Base-by-base conservation (phyloP, 768 basidiomycete genomes). In the Pulveroboletus sp. region DNA sequence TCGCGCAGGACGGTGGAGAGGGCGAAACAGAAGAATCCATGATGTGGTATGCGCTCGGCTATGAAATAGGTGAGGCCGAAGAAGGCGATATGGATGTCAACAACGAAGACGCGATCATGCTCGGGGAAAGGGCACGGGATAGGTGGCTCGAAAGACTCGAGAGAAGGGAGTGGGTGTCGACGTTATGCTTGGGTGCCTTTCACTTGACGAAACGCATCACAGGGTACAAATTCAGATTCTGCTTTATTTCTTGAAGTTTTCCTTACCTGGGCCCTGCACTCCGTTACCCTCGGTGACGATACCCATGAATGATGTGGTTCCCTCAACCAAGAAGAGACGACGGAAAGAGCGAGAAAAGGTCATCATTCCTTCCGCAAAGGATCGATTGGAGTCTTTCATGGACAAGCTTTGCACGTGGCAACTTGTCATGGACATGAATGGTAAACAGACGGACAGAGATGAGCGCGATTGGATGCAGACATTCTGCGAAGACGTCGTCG, bases 341-440 rank as follows among this genome's bases (percentile, higher is more conserved):
- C 57, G 24, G 48, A 61, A 57, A 45, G 54, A 52, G 27, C 57
- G 53, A 26, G 52, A 42, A 49, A 69, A 36, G 56, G n/a, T 57
- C 40, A n/a, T 55, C 47, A 27, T 57, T 58, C 49, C 63, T 55
- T 45, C 61, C 47, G 33, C 58, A 2, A 77, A 79, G 43, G 83
- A 81, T n/a, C 73, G 75, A 24, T 66, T 89, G 1, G 86, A 90
- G 62, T 71, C 73, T 1, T 82, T 85, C 65, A 87, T 89, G 83
- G 88, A 90, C 66, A 86, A 83, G 59, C 65, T 91, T 7, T 85
- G 83, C 4, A 81, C 77, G 69, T 88, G 86, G 86, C 89, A 90
- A 59, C 76, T 90, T 18, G 65, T 73, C 54, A 55, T 52, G 4
- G 60, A 65, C 31, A 63, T 85, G 49, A 67, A 71, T 5, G 59